Evolutionary conservation across 345 rosid species (phyloP), one percentile per base, ranked within the genome.

Genomic region (Brassica nigra): DNA sequence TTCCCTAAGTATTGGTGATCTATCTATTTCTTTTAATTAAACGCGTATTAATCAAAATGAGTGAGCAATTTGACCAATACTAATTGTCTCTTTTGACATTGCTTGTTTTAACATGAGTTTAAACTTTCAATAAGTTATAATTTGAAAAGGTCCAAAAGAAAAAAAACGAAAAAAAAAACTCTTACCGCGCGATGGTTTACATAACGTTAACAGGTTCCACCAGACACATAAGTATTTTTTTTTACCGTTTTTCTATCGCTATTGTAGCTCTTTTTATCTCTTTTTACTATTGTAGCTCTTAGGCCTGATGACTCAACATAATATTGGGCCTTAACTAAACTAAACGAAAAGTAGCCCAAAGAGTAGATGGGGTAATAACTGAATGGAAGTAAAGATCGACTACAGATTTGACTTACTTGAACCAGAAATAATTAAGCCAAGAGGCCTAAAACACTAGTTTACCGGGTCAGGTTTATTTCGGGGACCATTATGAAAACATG

Each of bases 361-460:
- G 55, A 10, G 1, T 52, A 18, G 4, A 4, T 66, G 52, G 16
- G 7, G 3, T 2, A 34, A 34, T 6, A 34, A 34, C 5, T 6
- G 42, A 63, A n/a, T 63, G 5, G 9, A 58, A 20, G 20, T 3
- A 7, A 11, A 6, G 57, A 54, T 54, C 5, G 3, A 23, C 23
- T 54, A 6, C 59, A 54, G 0, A 12, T 47, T 47, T 47, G 54
- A 47, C 57, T 49, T 9, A 2, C 20, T 6, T 54, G 5, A 18
- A 8, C 16, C 28, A 5, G 12, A 9, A 14, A 59, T 1, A 59
- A 27, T 23, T 3, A 27, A 23, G 59, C 23, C 18, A n/a, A 49
- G 63, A 59, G 64, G 64, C 64, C 64, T 59, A 9, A 23, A 58
- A 58, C 63, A 58, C 14, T 58, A 20, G 62, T 3, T 57, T 57